Conservation (phyloP, 225 moss, liverwort and hornwort genomes). For the Physcomitrium patens region DNA sequence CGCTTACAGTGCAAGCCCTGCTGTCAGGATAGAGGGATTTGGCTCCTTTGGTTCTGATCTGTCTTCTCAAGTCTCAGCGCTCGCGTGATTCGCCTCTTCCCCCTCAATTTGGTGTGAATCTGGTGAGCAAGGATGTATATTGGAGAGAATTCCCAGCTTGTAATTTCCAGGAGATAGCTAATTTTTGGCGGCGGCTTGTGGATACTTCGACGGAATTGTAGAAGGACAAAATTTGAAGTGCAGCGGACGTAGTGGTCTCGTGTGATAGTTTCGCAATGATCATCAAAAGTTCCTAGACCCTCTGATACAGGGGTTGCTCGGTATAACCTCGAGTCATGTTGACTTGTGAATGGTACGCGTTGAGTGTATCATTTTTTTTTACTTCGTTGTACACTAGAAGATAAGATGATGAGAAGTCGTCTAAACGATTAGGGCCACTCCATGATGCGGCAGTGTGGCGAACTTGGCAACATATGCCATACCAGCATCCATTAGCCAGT, state of each 20-base stretch:
- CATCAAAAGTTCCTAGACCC: conserved; percentile 37
- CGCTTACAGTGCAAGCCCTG: conserved; percentile 43
- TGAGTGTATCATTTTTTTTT: conserved; percentile 34
- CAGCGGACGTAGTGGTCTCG: conserved; percentile 31
- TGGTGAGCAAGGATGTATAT: conserved; percentile 32
- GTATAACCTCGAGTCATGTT: conserved; percentile 46
- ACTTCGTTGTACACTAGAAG: conserved; percentile 48
- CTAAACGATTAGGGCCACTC: conserved; percentile 24
- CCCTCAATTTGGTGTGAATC: not conserved
- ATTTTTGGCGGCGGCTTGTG: conserved; percentile 34
- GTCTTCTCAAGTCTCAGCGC: conserved; percentile 64
- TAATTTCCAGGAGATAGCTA: conserved; percentile 41
- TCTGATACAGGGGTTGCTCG: conserved; percentile 36
- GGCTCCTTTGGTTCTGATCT: conserved; percentile 45
- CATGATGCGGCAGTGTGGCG: conserved; percentile 52
- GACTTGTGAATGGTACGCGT: conserved; percentile 62
- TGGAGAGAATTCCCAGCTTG: conserved; percentile 45
- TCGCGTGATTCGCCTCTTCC: conserved; percentile 44
- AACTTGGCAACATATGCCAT: conserved; percentile 47
- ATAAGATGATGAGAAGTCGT: conserved; percentile 7
- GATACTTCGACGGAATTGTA: conserved; percentile 46
- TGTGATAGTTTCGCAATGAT: conserved; percentile 21
- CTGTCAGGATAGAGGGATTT: conserved; percentile 87
- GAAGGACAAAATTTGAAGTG: conserved; percentile 10
- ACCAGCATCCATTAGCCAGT: conserved; percentile 38